phyloP scores from a whole-genome alignment of 148 eudicot genomes.

The Salicornia ramosissima region DNA sequence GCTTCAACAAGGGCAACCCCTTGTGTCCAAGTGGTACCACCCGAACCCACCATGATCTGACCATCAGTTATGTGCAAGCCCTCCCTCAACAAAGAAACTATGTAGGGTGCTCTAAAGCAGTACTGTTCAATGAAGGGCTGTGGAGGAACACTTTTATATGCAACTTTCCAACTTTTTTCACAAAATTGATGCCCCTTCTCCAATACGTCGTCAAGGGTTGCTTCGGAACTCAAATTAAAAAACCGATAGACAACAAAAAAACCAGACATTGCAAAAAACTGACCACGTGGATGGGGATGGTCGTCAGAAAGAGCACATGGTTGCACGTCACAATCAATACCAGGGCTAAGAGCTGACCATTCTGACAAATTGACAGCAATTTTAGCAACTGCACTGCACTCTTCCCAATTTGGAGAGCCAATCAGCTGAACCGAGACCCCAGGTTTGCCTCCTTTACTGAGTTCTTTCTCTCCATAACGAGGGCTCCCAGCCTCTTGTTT shows the following conservation, averaged over 20 bases:
- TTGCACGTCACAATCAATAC: slow-evolving; percentile 71
- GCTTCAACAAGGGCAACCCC: slow-evolving; percentile 96
- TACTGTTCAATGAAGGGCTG: slow-evolving; percentile 98
- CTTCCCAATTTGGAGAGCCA: slow-evolving; percentile 89
- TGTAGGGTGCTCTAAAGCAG: slow-evolving; percentile 93
- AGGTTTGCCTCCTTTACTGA: slow-evolving; percentile 48
- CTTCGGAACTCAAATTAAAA: slow-evolving; percentile 81
- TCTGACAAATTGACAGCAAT: slow-evolving; percentile 84
- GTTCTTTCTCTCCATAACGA: slow-evolving; percentile 31
- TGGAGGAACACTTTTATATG: slow-evolving; percentile 73
- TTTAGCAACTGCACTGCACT: slow-evolving; percentile 77
- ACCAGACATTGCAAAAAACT: slow-evolving; percentile 93
- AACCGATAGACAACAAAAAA: slow-evolving; percentile 91
- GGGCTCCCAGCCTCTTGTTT: slow-evolving; percentile 44
- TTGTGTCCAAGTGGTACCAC: slow-evolving; percentile 96
- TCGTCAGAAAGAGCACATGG: slow-evolving; percentile 85
- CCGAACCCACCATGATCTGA: slow-evolving; percentile 72
- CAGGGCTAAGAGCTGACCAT: slow-evolving; percentile 70
- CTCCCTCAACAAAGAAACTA: slow-evolving; percentile 69
- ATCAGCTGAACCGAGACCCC: slow-evolving; percentile 56
- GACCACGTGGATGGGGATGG: slow-evolving; percentile 80
- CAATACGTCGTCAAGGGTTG: slow-evolving; percentile 78
- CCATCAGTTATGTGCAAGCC: slow-evolving; percentile 86
- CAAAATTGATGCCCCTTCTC: slow-evolving; percentile 79
- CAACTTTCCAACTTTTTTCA: slow-evolving; percentile 74